Base-by-base conservation (phyloP, 1,284 basidiomycete species). In the Ganoderma lingzhi region DNA sequence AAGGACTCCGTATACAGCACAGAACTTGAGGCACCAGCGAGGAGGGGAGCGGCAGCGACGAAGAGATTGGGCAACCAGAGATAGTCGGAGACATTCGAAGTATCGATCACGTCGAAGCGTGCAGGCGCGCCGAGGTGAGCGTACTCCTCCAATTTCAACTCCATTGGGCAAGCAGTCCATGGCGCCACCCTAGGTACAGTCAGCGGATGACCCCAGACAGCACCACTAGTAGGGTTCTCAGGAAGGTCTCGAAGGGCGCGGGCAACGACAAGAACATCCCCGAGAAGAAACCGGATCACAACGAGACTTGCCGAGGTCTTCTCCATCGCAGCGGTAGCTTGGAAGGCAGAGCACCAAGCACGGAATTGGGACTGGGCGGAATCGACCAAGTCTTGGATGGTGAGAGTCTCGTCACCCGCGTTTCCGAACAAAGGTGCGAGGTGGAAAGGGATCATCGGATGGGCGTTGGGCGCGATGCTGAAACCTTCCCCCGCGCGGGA, bases 391-490 rank as follows among this genome's bases (percentile, higher is more conserved):
- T 79, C 79, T 3, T 62, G 62, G 8, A 75, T 60, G 23, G 73
- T 60, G n/a, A 69, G 66, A 0, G 64, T 45, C 17, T 63, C 64
- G 6, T 66, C 9, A 23, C 48, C 75, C 3, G 72, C 67, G 44
- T 76, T 76, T 1, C 74, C 79, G 30, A 84, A 81, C 0, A 79
- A 75, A 0, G 82, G 74, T 0, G 83, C 84, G 2, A 87, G 78
- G 74, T 88, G 86, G 76, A 89, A 90, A 8, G 81, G 74, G 1
- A 78, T 60, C 0, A 87, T 66, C 1, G 88, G 87, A 71, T 84
- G 79, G 0, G 82, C 83, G 0, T 79, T 84, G 69, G 86, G 86
- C 68, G 88, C 85, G 0, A 86, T 78, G 37, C 79, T 73, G 67
- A 84, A 87, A 10, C 76, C 78, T 45, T 84, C 81, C 5, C 86